Evolutionary conservation across 1,139 yeast genomes (phyloP), one percentile per base, ranked within the genome.

Genomic region (Geotrichum bryndzae): DNA sequence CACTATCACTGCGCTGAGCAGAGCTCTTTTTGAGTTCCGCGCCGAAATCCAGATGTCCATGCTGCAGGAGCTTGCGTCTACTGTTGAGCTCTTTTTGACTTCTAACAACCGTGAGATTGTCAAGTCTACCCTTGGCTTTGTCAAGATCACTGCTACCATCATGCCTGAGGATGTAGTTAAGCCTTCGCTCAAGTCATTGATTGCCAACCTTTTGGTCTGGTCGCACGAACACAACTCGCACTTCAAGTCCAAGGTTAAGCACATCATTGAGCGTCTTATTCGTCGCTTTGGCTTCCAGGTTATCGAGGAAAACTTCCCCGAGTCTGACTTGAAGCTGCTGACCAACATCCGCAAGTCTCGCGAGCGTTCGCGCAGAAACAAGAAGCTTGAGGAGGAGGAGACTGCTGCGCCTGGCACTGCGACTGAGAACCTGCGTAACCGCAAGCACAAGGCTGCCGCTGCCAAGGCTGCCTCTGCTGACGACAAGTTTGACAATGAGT

Each of bases 141-240:
- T 91, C 63, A 94, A 94, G 74, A 96, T 94, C 59, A 91, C 95
- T 67, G 88, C 91, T 31, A 81, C 92, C 66, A 84, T 92, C 18
- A 81, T 94, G 63, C 97, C 98, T 7, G 88, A 84, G 66, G 96
- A 88, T 31, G 73, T 87, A 68, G 86, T 94, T 60, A 83, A 82
- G 69, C 82, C 85, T 10, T 85, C 87, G 68, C 82, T 95, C 70
- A 79, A 81, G 55, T 86, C 82, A 29, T 77, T 94, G 61, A 79
- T 94, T 62, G 79, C 82, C 51, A 87, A 89, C 69, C 80, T 94
- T 69, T 80, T 94, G 83, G 85, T 85, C 67, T 92, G 98, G 96
- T 90, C 97, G 53, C 96, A 90, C 73, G 98, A 91, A 73, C 97
- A 92, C 76, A 90, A 90, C 70, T 96, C 96, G 52, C 97, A 91